A percentile compares a stretch with the other conserved stretches of the same genome.
These are phyloP conservation scores for Aristolochia contorta DNA, from an alignment of 164 flowering plant genomes.

Conservation along the genomic window DNA sequence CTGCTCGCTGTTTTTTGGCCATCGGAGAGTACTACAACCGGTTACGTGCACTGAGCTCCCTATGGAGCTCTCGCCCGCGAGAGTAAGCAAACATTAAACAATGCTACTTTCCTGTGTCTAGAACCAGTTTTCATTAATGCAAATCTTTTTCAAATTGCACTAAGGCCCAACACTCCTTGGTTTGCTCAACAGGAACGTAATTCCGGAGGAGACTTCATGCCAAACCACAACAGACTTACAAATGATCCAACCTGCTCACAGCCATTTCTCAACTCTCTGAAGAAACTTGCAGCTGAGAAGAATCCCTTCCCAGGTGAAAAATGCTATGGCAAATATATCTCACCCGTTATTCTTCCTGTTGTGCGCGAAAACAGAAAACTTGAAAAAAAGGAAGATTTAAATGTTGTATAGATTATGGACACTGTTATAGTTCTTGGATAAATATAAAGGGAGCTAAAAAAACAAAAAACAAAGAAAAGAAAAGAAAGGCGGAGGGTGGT, in stretches of 20 bases:
- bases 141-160: not conserved
- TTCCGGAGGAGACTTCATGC: conserved; percentile 53
- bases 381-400: not conserved
- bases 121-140: too few species aligned
- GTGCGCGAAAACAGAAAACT: not conserved
- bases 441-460: not conserved
- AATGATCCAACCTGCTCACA: conserved; percentile 53
- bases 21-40: conserved; percentile 87
- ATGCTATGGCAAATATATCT: not conserved
- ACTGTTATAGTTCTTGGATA: not conserved
- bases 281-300: not conserved
- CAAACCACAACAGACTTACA: conserved; percentile 70
- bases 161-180: not conserved
- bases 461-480: not conserved
- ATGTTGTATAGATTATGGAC: not conserved
- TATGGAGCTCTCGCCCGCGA: conserved; percentile 89
- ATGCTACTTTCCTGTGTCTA: not conserved
- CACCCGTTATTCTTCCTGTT: not conserved
- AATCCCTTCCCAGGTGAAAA: not conserved
- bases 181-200: conserved; percentile 34
- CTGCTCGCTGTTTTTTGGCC: conserved; percentile 75
- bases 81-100: conserved; percentile 45
- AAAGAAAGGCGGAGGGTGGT: conserved; percentile 1
- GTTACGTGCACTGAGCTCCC: conserved; percentile 80
- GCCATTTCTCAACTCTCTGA: conserved; percentile 54